Conservation (phyloP, 495 filamentous ascomycete species). For the Neurospora africana region DNA sequence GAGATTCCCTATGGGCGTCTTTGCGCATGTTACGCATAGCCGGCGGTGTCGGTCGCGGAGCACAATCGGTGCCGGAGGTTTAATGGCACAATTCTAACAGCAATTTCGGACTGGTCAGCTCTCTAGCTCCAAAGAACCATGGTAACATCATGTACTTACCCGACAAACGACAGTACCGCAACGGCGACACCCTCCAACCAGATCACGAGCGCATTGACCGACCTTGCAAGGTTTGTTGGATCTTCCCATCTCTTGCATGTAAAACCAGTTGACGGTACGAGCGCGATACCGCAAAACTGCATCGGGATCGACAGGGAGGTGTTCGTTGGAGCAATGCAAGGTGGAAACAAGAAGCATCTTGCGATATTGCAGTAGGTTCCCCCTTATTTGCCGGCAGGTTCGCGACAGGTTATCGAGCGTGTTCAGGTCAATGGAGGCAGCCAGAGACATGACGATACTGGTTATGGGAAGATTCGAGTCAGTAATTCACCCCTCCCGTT, state of each 20-base stretch:
- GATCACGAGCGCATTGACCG: constrained; percentile 68
- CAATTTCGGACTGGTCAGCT: not conserved
- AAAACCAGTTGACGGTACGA: constrained; percentile 40
- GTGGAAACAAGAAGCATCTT: constrained; percentile 58
- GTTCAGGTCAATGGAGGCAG: constrained; percentile 69
- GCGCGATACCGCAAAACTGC: constrained; percentile 40
- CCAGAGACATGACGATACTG: constrained; percentile 69
- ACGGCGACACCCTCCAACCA: constrained; percentile 71
- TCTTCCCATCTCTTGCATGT: constrained; percentile 31
- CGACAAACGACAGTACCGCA: constrained; percentile 70
- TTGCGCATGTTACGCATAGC: constrained; percentile 62
- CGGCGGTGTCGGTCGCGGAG: constrained; percentile 65
- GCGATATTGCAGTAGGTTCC: constrained; percentile 65
- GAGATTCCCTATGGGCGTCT: constrained; percentile 47
- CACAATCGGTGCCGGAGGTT: constrained; percentile 51
- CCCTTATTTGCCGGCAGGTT: constrained; percentile 70
- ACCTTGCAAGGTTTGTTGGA: constrained; percentile 47
- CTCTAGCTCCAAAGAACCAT: not conserved
- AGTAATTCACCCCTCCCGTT: constrained; percentile 15
- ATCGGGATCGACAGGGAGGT: constrained; percentile 35
- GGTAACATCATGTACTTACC: constrained; percentile 36
- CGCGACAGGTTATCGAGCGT: constrained; percentile 68
- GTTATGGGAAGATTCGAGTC: constrained; percentile 5
- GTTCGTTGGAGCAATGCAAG: constrained; percentile 67
- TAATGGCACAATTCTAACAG: constrained; percentile 72